phyloP scores from a whole-genome alignment of 805 yeast genomes.

The Ogataea thermomethanolica region DNA sequence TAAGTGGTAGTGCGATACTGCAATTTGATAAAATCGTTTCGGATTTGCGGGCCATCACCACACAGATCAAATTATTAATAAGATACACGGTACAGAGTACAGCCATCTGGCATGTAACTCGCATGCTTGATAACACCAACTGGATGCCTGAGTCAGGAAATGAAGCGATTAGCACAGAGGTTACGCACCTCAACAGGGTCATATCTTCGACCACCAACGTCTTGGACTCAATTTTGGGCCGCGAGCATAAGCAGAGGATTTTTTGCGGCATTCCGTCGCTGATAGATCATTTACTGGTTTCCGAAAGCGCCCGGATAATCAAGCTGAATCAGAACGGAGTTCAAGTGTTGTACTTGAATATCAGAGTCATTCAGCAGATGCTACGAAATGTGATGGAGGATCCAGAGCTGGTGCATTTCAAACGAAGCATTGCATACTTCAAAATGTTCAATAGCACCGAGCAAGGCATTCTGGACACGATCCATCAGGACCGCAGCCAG shows the following conservation, averaged over 20 bases:
- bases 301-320: conserved; percentile 47
- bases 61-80: conserved; percentile 43
- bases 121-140: conserved; percentile 44
- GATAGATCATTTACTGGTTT: conserved; percentile 49
- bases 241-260: conserved; percentile 30
- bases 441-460: conserved; percentile 51
- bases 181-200: conserved; percentile 49
- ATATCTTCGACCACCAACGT: conserved; percentile 44
- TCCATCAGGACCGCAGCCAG: conserved; percentile 23
- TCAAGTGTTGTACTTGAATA: conserved; percentile 54
- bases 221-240: conserved; percentile 32
- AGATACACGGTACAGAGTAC: conserved; percentile 57
- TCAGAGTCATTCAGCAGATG: conserved; percentile 66
- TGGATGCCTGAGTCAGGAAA: conserved; percentile 52
- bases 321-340: conserved; percentile 58
- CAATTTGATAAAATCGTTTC: conserved; percentile 38
- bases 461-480: conserved; percentile 40
- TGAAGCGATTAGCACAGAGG: conserved; percentile 56
- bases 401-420: conserved; percentile 53
- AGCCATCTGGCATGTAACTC: conserved; percentile 48
- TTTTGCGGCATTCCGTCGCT: conserved; percentile 49
- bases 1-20: conserved; percentile 26
- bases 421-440: conserved; percentile 51
- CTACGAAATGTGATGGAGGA: conserved; percentile 52
- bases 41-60: conserved; percentile 35